These are phyloP conservation scores for Bacidia rubella DNA, from an alignment of 495 filamentous ascomycete genomes.

Conservation along the genomic window DNA sequence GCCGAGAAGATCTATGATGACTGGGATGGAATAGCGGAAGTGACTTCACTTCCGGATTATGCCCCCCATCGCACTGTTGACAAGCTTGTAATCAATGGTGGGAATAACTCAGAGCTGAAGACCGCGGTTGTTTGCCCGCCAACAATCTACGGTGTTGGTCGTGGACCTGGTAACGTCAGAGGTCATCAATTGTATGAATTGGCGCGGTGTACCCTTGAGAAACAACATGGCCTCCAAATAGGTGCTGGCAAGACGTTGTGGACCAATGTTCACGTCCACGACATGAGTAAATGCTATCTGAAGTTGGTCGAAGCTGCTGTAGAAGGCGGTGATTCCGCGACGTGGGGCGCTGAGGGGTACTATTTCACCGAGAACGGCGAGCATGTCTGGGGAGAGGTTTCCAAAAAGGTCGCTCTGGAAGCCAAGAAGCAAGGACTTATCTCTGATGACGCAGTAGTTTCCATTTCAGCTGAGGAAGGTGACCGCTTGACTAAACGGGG, in stretches of 20 bases:
- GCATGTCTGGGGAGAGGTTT: conserved; percentile 58
- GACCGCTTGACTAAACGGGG: conserved; percentile 23
- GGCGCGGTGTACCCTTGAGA: conserved; percentile 39
- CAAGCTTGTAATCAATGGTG: conserved; percentile 37
- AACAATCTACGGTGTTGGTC: conserved; percentile 63
- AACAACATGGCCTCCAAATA: conserved; percentile 50
- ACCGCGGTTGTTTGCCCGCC: conserved; percentile 68
- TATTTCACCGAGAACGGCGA: conserved; percentile 60
- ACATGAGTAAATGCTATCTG: conserved; percentile 53
- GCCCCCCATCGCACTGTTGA: conserved; percentile 50
- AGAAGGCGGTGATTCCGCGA: conserved; percentile 42
- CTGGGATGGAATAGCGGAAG: conserved; percentile 41
- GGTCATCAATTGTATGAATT: conserved; percentile 53
- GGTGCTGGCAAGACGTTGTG: conserved; percentile 53
- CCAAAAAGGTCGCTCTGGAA: conserved; percentile 43
- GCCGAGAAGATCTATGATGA: conserved; percentile 46
- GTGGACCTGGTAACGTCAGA: conserved; percentile 54
- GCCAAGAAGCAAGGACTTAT: conserved; percentile 53
- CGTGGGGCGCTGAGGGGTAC: conserved; percentile 63
- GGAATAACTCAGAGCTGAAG: conserved; percentile 37
- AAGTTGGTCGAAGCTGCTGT: conserved; percentile 53
- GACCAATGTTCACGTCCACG: conserved; percentile 62
- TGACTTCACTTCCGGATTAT: conserved; percentile 40
- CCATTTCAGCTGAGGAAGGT: conserved; percentile 24
- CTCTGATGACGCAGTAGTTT: conserved; percentile 37